Base-by-base conservation (phyloP, 23 red algal genomes). In the Gracilariopsis chorda region DNA sequence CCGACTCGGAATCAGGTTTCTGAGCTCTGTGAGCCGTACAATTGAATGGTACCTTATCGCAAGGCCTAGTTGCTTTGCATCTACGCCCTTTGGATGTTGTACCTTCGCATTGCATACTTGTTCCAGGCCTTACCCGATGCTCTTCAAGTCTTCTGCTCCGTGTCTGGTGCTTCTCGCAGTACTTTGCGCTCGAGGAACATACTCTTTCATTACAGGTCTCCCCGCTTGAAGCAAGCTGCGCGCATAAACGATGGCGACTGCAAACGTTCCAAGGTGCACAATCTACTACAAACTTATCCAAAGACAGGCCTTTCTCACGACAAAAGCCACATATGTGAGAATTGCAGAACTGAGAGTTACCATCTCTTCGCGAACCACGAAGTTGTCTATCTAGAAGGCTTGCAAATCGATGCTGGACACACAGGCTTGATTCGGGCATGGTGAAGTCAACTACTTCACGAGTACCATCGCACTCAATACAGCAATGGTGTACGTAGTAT, bases 31-130 rank as follows among this genome's bases (percentile, higher is more conserved):
- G 80, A 46, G 56, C 12, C 1, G 2, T 3, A 29, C 80, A 85
- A 32, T 67, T 65, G 37, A 48, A 85, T 46, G 80, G 42, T n/a
- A 33, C 3, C 20, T 32, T 51, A 5, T 25, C 36, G 1, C 19
- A 64, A 9, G 37, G 27, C 12, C 62, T 46, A 64, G 0, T 48
- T 76, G 65, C 25, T 21, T 49, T 58, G 68, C 83, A 88, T 20
- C 83, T 58, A n/a, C 48, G 45, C 14, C 58, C 33, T 25, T 62
- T 72, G 2, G 13, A 49, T 2, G 61, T 88, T 11, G 35, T 88
- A 24, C 83, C 83, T 46, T 72, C 62, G 44, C 83, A 88, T 58
- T 75, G 64, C 68, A 37, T 51, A 74, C 39, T 39, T 47, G 7
- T 69, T 46, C 42, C 35, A 0, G 37, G 10, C 25, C 1, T 11